These are phyloP conservation scores for Hypomontagnella monticulosa DNA, from an alignment of 495 filamentous ascomycete genomes.

Conservation along the genomic window DNA sequence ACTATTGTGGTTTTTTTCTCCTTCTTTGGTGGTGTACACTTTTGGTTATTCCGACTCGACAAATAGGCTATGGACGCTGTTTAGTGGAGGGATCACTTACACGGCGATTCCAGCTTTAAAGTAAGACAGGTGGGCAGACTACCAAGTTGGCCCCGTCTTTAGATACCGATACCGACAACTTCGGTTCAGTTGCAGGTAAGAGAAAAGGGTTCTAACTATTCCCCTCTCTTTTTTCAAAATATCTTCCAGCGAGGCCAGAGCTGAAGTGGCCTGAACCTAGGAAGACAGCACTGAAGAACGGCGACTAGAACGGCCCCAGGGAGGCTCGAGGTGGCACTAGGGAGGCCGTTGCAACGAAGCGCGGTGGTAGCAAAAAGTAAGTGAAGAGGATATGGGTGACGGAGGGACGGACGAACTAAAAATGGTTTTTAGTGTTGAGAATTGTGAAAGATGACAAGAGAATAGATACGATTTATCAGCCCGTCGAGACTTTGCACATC, in stretches of 20 bases:
- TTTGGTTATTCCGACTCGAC: neutral
- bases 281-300: slow-evolving; percentile 8
- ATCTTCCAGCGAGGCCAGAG: neutral
- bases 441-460: slow-evolving; percentile 39
- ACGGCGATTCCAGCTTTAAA: slow-evolving; percentile 20
- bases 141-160: slow-evolving; percentile 9
- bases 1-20: neutral
- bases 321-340: slow-evolving; percentile 22
- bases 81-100: slow-evolving; percentile 3
- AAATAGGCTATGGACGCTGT: too few species aligned
- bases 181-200: slow-evolving; percentile 9
- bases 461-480: slow-evolving; percentile 36
- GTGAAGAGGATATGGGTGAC: neutral
- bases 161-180: slow-evolving; percentile 7
- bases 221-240: slow-evolving; percentile 13
- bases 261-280: neutral
- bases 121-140: neutral
- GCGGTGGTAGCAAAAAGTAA: slow-evolving; percentile 12
- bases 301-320: slow-evolving; percentile 20
- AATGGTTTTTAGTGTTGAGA: slow-evolving; percentile 21
- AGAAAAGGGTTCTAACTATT: slow-evolving; percentile 14
- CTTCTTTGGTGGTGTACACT: neutral
- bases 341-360: slow-evolving; percentile 18
- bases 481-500: slow-evolving; percentile 20
- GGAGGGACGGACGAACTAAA: slow-evolving; percentile 21